Evolutionary conservation across 2,329 filamentous ascomycete genomes (phyloP).

Genomic region (Colletotrichum camelliae): DNA sequence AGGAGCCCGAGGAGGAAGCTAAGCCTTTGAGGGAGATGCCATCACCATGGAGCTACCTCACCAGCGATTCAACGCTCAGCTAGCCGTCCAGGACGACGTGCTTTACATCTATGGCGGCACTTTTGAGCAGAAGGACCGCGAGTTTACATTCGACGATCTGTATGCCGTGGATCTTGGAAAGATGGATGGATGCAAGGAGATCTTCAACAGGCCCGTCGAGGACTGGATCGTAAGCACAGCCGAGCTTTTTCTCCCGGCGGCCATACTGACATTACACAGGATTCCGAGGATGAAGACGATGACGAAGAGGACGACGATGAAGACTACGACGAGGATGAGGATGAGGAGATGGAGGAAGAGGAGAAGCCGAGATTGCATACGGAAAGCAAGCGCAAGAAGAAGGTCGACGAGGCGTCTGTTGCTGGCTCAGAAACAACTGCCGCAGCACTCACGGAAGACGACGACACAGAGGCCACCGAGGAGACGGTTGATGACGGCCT

Average conservation of each 20-base stretch:
- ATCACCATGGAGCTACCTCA: conserved; percentile 86
- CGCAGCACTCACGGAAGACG: conserved; percentile 40
- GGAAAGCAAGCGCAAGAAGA: conserved; percentile 63
- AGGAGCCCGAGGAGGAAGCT: conserved; percentile 58
- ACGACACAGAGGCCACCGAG: conserved; percentile 51
- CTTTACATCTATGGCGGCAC: conserved; percentile 96
- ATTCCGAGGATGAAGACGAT: conserved; percentile 64
- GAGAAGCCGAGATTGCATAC: conserved; percentile 49
- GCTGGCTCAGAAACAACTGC: conserved; percentile 29
- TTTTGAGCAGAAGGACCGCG: conserved; percentile 91
- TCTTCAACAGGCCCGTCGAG: conserved; percentile 82
- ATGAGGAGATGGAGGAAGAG: conserved; percentile 53
- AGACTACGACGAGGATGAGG: conserved; percentile 55
- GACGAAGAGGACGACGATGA: conserved; percentile 63
- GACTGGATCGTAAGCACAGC: conserved; percentile 75
- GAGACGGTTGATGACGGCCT: conserved; percentile 72
- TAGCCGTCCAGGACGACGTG: conserved; percentile 90
- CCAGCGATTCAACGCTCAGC: conserved; percentile 85
- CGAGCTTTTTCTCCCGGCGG: conserved; percentile 33
- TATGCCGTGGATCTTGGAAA: conserved; percentile 94
- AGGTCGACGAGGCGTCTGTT: conserved; percentile 44
- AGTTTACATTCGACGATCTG: conserved; percentile 95
- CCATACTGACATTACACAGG: conserved; percentile 40
- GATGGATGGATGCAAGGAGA: conserved; percentile 89
- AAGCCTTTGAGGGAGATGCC: conserved; percentile 65